Evolutionary conservation across 345 rosid genomes (phyloP).

Genomic region (Moricandia arvensis): DNA sequence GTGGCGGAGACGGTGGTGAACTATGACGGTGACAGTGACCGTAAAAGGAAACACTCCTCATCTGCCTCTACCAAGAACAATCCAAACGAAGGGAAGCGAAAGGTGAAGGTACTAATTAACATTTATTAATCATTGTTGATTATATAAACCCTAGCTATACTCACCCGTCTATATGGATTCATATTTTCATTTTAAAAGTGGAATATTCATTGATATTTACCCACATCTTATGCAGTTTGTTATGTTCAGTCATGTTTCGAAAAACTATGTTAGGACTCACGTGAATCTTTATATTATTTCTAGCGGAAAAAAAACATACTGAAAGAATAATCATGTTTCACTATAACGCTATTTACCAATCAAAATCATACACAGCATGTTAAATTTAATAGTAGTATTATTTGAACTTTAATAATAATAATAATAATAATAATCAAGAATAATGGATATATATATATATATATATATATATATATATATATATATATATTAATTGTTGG

Average conservation of each 20-base stretch:
- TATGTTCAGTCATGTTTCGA: neutral
- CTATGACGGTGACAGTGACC: conserved; percentile 31
- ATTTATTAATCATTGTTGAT: neutral
- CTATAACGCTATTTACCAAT: too few relatives aligned
- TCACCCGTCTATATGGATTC: neutral
- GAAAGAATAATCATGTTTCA: neutral
- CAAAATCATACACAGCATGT: too few relatives aligned
- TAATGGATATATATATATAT: neutral
- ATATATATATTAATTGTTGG: neutral
- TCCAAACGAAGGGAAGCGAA: conserved; percentile 29
- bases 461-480: too few relatives aligned
- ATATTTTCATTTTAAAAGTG: neutral
- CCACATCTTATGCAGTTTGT: neutral
- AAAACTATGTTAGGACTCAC: neutral
- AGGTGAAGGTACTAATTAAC: conserved; percentile 33
- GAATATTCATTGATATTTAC: neutral
- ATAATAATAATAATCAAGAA: too few relatives aligned
- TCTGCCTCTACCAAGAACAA: conserved; percentile 39
- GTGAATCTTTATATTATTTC: too few relatives aligned
- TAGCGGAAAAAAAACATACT: too few relatives aligned
- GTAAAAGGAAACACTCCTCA: conserved; percentile 57
- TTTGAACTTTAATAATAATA: neutral
- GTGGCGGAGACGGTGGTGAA: conserved; percentile 20
- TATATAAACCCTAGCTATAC: conserved; percentile 17
- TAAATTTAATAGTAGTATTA: neutral